Conservation (phyloP, 805 yeast species). For the Pichia nakasei region DNA sequence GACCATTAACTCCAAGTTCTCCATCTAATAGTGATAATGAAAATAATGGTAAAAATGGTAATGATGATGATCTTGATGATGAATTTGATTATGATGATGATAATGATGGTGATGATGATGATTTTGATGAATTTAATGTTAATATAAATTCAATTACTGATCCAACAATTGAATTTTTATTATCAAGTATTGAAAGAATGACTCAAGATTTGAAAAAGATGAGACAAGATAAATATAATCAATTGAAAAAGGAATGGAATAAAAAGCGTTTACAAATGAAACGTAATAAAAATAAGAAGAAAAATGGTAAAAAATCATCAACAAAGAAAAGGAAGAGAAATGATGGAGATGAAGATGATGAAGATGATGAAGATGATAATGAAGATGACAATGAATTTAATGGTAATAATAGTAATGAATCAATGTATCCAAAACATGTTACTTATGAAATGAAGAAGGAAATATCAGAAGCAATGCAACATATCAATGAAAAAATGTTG, state of each 20-base stretch:
- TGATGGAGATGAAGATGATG: not conserved
- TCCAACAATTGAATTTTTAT: conserved; percentile 85
- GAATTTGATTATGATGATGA: too few species aligned
- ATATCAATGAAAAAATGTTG: conserved; percentile 66
- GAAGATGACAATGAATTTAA: conserved; percentile 25
- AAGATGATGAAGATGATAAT: conserved; percentile 31
- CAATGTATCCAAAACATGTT: conserved; percentile 35
- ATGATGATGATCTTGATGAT: conserved; percentile 46
- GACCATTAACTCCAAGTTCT: conserved; percentile 58
- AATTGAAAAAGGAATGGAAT: conserved; percentile 53
- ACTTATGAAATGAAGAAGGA: conserved; percentile 96
- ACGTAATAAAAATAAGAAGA: conserved; percentile 27
- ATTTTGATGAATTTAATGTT: conserved; percentile 43
- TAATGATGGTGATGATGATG: conserved; percentile 27
- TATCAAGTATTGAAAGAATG: conserved; percentile 80
- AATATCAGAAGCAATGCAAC: conserved; percentile 76
- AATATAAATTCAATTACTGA: conserved; percentile 63
- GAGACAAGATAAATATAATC: conserved; percentile 68
- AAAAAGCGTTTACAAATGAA: conserved; percentile 33
- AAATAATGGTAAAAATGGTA: conserved; percentile 28
- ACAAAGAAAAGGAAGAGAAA: conserved; percentile 26
- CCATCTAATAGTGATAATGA: conserved; percentile 34
- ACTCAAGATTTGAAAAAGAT: conserved; percentile 73
- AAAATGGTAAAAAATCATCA: conserved; percentile 8
- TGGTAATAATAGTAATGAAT: conserved; percentile 30